Base-by-base conservation (phyloP, 768 basidiomycete genomes). In the Russula ochroleuca region DNA sequence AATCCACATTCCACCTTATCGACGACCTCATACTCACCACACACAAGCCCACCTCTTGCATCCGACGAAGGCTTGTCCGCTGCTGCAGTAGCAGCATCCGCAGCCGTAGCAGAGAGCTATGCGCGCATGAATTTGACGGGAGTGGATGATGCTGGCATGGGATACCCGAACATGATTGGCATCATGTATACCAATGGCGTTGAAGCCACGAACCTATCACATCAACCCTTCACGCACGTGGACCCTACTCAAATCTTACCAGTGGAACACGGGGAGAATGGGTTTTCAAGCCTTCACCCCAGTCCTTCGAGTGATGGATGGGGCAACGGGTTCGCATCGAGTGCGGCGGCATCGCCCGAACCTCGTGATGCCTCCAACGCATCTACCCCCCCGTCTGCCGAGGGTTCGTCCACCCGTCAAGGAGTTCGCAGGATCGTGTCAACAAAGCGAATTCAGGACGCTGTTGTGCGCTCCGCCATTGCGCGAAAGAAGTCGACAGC, bases 241-340 rank as follows among this genome's bases (percentile, higher is more conserved):
- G 92, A 98, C 76, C 95, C 95, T 9, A 88, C 89, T n/a, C 92
- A 96, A 75, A 90, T 96, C 49, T 74, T 82, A 63, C 78, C 78
- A n/a, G 73, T 76, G 45, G 78, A 80, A 48, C 76, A 78, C 51
- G 62, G 67, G 56, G 76, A 78, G 40, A 71, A 73, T 64, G 73
- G 77, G 13, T 80, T 80, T 70, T 75, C 79, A 48, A 78, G 78
- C 66, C 84, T 84, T 76, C 88, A 87, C 70, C 78, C 85, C 49
- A 92, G 87, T 73, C 90, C 92, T 7, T 88, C 87, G 17, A 92
- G 90, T 72, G 90, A 92, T 72, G 87, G 83, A 9, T 92, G 89
- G 82, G 64, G 64, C 28, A 88, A 85, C 70, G 85, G 84, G 25
- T 77, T 85, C 41, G 78, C 78, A 62, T 81, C 87, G 14, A 90